Percentiles rank a stretch among this genome's conserved stretches.
These are phyloP conservation scores for Mallotus japonicus DNA, from an alignment of 441 rosid genomes.

Conservation along the genomic window DNA sequence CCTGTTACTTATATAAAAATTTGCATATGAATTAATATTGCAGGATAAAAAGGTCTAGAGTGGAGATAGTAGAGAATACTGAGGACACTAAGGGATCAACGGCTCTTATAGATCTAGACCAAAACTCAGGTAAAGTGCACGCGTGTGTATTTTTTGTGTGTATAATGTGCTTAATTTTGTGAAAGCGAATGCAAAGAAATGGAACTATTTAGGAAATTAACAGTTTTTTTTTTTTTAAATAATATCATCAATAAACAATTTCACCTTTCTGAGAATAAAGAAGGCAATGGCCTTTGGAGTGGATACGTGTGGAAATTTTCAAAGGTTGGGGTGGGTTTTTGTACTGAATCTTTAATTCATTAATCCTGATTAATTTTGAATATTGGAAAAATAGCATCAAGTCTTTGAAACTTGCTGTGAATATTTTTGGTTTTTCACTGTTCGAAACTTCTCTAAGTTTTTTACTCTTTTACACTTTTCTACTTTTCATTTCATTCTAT, in stretches of 20 bases:
- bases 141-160: no score
- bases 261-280: no score
- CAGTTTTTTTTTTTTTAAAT: no score
- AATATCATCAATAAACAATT: no score
- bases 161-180: background rate
- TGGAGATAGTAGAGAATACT: conserved; percentile 38
- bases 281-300: background rate
- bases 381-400: background rate
- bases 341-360: background rate
- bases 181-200: background rate
- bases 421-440: no score
- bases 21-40: conserved; percentile 19
- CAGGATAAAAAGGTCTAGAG: conserved; percentile 60
- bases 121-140: conserved; percentile 35
- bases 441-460: background rate
- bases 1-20: background rate
- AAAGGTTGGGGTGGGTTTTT: background rate
- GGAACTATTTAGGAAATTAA: background rate
- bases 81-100: conserved; percentile 36
- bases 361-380: background rate
- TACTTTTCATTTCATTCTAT: no score
- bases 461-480: background rate
- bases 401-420: no score
- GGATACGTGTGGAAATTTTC: no score
- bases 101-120: conserved; percentile 27